Percentiles rank a stretch among this genome's conserved stretches.
phyloP scores from a whole-genome alignment of 768 basidiomycete genomes.

The Paxillus rubicundulus region DNA sequence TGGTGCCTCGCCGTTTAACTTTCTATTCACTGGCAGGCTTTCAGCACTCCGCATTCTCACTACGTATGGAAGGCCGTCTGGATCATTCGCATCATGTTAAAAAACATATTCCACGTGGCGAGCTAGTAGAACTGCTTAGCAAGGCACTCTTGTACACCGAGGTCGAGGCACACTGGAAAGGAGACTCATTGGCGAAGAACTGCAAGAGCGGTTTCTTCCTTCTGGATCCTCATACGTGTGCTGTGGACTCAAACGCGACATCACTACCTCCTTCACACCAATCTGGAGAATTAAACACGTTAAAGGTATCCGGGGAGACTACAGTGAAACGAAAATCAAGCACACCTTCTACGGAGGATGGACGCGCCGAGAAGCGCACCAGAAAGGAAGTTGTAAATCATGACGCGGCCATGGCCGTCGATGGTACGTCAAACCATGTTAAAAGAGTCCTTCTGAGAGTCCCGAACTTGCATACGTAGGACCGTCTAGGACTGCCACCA shows the following conservation, averaged over 20 bases:
- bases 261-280: conserved; percentile 16
- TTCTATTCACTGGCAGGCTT: conserved; percentile 50
- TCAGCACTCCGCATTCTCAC: conserved; percentile 76
- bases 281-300: conserved; percentile 8
- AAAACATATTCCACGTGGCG: conserved; percentile 77
- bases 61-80: conserved; percentile 70
- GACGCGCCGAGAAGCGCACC: conserved; percentile 62
- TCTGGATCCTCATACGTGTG: conserved; percentile 73
- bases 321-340: conserved; percentile 52
- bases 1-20: conserved; percentile 8
- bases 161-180: conserved; percentile 81
- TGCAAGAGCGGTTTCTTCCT: conserved; percentile 74
- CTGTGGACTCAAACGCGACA: conserved; percentile 41
- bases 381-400: conserved; percentile 48
- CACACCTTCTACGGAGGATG: conserved; percentile 42
- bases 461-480: conserved; percentile 13
- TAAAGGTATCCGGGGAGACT: conserved; percentile 17
- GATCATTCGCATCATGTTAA: conserved; percentile 65
- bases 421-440: conserved; percentile 31
- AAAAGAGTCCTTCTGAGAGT: conserved; percentile 26
- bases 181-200: conserved; percentile 54
- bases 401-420: conserved; percentile 37
- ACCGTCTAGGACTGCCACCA: conserved; percentile 7
- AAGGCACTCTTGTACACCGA: conserved; percentile 81
- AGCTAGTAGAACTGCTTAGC: conserved; percentile 74